Percentiles rank a stretch among this genome's conserved stretches.
Evolutionary conservation across 345 rosid genomes (phyloP).

Genomic region (Leavenworthia alabamica): DNA sequence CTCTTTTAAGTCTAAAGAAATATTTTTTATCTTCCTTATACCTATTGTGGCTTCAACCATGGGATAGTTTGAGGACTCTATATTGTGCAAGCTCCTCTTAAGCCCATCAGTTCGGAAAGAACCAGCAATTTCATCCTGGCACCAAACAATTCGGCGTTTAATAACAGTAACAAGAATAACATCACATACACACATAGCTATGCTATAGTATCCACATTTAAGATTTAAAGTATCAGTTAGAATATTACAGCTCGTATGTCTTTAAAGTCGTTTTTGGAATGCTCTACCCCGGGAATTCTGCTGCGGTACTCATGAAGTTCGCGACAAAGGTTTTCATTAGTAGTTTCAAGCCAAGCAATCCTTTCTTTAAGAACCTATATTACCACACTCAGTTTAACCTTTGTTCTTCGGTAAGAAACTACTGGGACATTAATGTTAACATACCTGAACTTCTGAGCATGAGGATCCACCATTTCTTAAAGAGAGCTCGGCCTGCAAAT

Average conservation of each 20-base stretch:
- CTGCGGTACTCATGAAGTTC: slow-evolving; percentile 81
- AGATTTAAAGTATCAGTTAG: too few relatives aligned
- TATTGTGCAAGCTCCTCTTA: slow-evolving; percentile 76
- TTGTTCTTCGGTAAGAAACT: neutral
- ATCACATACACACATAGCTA: neutral
- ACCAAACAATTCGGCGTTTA: neutral
- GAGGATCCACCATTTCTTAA: slow-evolving; percentile 75
- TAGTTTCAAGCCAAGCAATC: slow-evolving; percentile 89
- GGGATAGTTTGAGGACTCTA: slow-evolving; percentile 72
- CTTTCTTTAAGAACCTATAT: slow-evolving; percentile 79
- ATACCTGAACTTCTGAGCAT: slow-evolving; percentile 80
- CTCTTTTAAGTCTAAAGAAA: neutral
- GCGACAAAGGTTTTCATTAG: slow-evolving; percentile 84
- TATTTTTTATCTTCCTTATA: slow-evolving; percentile 17
- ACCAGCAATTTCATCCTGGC: slow-evolving; percentile 67
- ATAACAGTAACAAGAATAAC: neutral
- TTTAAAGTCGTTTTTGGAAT: slow-evolving; percentile 61
- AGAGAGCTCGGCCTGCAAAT: slow-evolving; percentile 93
- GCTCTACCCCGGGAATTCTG: slow-evolving; percentile 51
- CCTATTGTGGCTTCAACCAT: slow-evolving; percentile 71
- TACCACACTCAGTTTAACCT: neutral
- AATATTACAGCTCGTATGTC: slow-evolving; percentile 60
- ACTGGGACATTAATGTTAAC: neutral
- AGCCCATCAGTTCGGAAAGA: slow-evolving; percentile 70
- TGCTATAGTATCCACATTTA: neutral